These are phyloP conservation scores for Trichosporon coremiiforme DNA, from an alignment of 1,284 basidiomycete species.

Conservation along the genomic window DNA sequence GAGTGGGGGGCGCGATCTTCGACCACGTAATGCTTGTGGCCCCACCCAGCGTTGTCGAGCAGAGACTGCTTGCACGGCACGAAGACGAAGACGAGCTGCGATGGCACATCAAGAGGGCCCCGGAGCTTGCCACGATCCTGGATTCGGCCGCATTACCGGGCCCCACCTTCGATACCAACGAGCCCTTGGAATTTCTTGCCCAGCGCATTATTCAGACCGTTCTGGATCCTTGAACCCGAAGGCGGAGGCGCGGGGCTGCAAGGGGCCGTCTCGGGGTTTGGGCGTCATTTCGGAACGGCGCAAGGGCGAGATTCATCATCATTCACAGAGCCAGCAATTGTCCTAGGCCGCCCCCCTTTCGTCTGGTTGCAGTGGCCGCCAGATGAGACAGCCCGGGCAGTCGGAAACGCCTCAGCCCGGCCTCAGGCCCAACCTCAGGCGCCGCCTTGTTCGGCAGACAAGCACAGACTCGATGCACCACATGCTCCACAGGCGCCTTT, in stretches of 20 bases:
- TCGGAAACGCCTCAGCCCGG: neutral
- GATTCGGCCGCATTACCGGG: slow-evolving; percentile 17
- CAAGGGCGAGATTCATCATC: neutral
- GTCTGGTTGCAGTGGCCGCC: neutral
- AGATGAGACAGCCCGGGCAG: neutral
- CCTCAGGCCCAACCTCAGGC: neutral
- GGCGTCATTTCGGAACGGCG: neutral
- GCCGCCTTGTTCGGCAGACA: neutral
- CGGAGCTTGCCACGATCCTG: slow-evolving; percentile 16
- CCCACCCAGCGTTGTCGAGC: neutral
- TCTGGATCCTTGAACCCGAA: neutral
- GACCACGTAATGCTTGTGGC: slow-evolving; percentile 19
- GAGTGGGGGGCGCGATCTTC: neutral
- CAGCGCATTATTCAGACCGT: slow-evolving; percentile 5
- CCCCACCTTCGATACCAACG: slow-evolving; percentile 3
- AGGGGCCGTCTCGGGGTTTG: slow-evolving; percentile 14
- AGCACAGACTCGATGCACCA: neutral
- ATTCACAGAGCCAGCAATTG: neutral
- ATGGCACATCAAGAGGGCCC: slow-evolving; percentile 15
- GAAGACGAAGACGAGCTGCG: neutral
- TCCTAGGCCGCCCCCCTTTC: neutral
- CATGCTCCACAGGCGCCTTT: neutral
- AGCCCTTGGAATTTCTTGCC: neutral
- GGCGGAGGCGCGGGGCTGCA: slow-evolving; percentile 1
- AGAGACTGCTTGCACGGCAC: neutral